Evolutionary conservation across 345 rosid species (phyloP), one percentile per base, ranked within the genome.

Genomic region (Raphanus sativus): DNA sequence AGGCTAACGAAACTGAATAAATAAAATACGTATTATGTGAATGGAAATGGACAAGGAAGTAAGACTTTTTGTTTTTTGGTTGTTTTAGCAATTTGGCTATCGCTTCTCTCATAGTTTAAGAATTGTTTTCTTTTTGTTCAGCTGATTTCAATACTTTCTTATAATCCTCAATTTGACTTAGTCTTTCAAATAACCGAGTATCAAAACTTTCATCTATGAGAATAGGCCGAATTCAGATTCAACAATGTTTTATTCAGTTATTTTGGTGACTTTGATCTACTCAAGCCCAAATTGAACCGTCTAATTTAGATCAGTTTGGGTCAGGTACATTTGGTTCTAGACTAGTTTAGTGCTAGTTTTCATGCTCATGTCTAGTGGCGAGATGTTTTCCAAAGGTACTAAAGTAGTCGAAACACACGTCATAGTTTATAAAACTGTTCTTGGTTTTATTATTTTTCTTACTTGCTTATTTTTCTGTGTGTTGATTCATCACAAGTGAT

Each of bases 341-440:
- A 12, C 11, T 12, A 45, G 52, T 13, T 21, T 13, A 15, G 3
- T 48, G 13, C n/a, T 4, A 15, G 3, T 50, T 48, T 50, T 50
- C 55, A 50, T n/a, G 55, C 55, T 50, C 21, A 48, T 50, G 21
- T 50, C 21, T 70, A 88, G 58, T 89, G 97, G 21, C 1, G 45
- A 28, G 29, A 28, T 3, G 3, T 21, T 21, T 21, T 21, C 21
- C 21, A 21, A 21, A 21, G 21, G 21, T 21, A 21, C 21, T 21
- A 21, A 21, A 21, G 21, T 21, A 21, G 21, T 21, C 21, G 21
- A 21, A 21, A 21, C 21, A 21, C 21, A 21, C 21, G 21, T 21
- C 21, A 21, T 21, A 21, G 21, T 21, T 21, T 21, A 21, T 21
- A 21, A 21, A 21, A 21, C 21, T 21, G 21, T 21, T 21, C 21